phyloP scores from a whole-genome alignment of 257 asterid genomes.

The Fraxinus cuspidata region DNA sequence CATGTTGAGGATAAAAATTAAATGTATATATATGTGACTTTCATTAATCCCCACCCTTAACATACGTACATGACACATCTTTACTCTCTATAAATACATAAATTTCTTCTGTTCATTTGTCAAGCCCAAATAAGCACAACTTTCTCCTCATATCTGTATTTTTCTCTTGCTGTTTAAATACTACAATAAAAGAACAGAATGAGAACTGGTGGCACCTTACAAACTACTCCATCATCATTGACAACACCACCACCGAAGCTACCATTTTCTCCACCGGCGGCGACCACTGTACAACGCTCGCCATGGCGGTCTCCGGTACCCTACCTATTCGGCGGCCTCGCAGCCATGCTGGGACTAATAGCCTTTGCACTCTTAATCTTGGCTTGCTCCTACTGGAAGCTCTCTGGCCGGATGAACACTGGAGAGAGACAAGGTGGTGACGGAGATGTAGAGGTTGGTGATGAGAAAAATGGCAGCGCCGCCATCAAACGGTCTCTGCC shows the following conservation, averaged over 20 bases:
- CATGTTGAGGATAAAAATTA: too few species aligned
- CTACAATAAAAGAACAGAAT: not conserved
- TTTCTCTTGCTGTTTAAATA: not conserved
- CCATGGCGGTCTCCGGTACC: conserved; percentile 54
- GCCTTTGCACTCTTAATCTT: conserved; percentile 49
- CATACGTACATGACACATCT: not conserved
- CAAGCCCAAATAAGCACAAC: not conserved
- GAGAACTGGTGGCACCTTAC: not conserved
- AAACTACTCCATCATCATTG: not conserved
- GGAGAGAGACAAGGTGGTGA: conserved; percentile 19
- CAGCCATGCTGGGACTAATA: conserved; percentile 54
- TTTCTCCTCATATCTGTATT: not conserved
- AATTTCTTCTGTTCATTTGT: not conserved
- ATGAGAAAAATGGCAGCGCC: not conserved
- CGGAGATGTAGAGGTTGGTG: conserved; percentile 7
- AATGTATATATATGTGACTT: too few species aligned
- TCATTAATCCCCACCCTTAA: not conserved
- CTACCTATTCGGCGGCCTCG: conserved; percentile 55
- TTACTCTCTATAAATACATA: not conserved
- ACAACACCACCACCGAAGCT: not conserved
- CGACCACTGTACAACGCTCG: conserved; percentile 9
- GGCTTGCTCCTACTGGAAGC: conserved; percentile 56
- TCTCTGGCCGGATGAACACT: conserved; percentile 17
- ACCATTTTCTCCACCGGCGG: not conserved
- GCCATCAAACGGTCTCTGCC: not conserved